Evolutionary conservation across 768 basidiomycete species (phyloP).

Genomic region (Hericium coralloides): DNA sequence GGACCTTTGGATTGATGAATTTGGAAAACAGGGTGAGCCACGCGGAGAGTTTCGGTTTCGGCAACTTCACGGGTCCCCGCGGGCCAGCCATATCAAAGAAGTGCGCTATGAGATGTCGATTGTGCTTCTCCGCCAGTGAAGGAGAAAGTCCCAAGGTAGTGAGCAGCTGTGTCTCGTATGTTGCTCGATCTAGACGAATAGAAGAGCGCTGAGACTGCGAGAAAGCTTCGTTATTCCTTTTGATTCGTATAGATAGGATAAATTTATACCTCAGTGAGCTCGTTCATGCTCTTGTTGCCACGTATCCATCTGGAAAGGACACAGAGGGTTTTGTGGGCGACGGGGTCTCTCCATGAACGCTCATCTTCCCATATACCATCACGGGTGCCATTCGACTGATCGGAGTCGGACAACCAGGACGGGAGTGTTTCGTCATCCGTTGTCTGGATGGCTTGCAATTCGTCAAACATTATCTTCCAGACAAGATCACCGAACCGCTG

Average conservation of each 20-base stretch:
- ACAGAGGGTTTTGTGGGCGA: slow-evolving; percentile 45
- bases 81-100: slow-evolving; percentile 50
- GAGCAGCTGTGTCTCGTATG: slow-evolving; percentile 80
- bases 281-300: too few species aligned
- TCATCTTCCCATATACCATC: slow-evolving; percentile 52
- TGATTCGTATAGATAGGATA: too few species aligned
- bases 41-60: slow-evolving; percentile 52
- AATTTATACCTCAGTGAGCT: too few species aligned
- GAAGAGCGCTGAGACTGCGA: slow-evolving; percentile 29
- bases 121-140: slow-evolving; percentile 76
- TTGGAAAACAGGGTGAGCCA: slow-evolving; percentile 88
- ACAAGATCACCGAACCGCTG: slow-evolving; percentile 56
- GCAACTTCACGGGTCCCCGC: slow-evolving; percentile 31
- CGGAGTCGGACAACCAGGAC: slow-evolving; percentile 18
- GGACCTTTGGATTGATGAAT: slow-evolving; percentile 87
- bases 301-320: not conserved
- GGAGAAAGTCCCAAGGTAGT: slow-evolving; percentile 58
- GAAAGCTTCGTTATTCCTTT: not conserved
- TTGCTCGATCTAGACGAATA: slow-evolving; percentile 61
- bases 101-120: slow-evolving; percentile 76
- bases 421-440: slow-evolving; percentile 12
- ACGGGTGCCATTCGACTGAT: slow-evolving; percentile 9
- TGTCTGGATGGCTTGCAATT: slow-evolving; percentile 35
- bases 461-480: slow-evolving; percentile 63
- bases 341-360: slow-evolving; percentile 68